Base-by-base conservation (phyloP, 148 eudicot genomes). In the Diospyros kaki region DNA sequence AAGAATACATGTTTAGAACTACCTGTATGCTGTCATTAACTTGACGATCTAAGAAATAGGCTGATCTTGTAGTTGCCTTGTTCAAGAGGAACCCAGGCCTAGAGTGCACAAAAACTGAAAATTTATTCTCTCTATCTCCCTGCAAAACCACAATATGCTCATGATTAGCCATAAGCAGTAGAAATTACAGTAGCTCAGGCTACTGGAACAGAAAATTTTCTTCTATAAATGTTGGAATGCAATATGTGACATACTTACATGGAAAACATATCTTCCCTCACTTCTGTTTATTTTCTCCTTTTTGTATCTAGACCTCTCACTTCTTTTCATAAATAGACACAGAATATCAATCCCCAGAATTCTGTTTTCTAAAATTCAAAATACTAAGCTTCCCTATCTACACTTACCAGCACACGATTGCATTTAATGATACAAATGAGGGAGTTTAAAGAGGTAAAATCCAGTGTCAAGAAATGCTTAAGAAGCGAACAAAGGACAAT, bases 1-100 rank as follows among this genome's bases (percentile, higher is more conserved):
- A 67, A 55, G 8, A 51, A 54, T 39, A 52, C 8, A 74, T 50
- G 71, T 68, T 45, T n/a, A 64, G 48, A 62, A 68, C 73, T 76
- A 93, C 98, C 97, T 93, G 94, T 80, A 89, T 60, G 81, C 97
- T 93, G 74, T 88, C 78, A 63, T 91, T 91, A 58, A 93, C 83
- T 86, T 93, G 98, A 59, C 97, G 98, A 72, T 86, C 77, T 74
- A 91, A 62, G 76, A 93, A 93, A 83, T 80, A 93, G 0, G 66
- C 53, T 73, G 98, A 93, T 87, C 86, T 93, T 72, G 98, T 91
- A 54, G 91, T 91, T 78, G 83, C 86, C 75, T 79, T 82, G 80
- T 74, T 88, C 51, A 93, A 83, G 48, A 93, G 64, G 81, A 93
- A 93, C 15, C 98, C 98, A 75, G 98, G 98, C 78, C 97, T 84